Evolutionary conservation across 306 rosid species (phyloP).

Genomic region (Trichosanthes truncata): DNA sequence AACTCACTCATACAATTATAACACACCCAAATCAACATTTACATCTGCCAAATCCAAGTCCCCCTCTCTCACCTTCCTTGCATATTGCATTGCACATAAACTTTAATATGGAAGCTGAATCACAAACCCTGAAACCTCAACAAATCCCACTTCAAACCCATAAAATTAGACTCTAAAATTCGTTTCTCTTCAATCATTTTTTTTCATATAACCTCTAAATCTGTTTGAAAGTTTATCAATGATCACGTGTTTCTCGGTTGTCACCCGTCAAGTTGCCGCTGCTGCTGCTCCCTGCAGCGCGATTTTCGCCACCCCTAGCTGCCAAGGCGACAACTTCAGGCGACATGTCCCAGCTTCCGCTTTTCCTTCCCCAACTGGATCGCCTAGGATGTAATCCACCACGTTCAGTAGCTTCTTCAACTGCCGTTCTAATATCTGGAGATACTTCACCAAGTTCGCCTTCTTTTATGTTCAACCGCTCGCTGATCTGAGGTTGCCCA

Average conservation of each 20-base stretch:
- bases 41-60: slow-evolving; percentile 32
- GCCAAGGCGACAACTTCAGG: slow-evolving; percentile 95
- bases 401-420: slow-evolving; percentile 54
- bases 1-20: slow-evolving; percentile 45
- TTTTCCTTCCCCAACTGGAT: slow-evolving; percentile 98
- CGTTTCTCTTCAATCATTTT: not conserved
- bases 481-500: slow-evolving; percentile 45
- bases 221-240: not conserved
- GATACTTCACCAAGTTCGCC: slow-evolving; percentile 65
- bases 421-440: slow-evolving; percentile 65
- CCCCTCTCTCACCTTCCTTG: not conserved
- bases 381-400: slow-evolving; percentile 75
- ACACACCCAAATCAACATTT: slow-evolving; percentile 43
- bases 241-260: slow-evolving; percentile 20
- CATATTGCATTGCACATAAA: slow-evolving; percentile 33
- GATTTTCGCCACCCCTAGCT: slow-evolving; percentile 76
- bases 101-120: slow-evolving; percentile 26
- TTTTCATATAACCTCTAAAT: slow-evolving; percentile 1
- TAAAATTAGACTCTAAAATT: slow-evolving; percentile 10
- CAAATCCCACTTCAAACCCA: slow-evolving; percentile 12
- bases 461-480: slow-evolving; percentile 59
- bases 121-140: slow-evolving; percentile 15
- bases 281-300: slow-evolving; percentile 49
- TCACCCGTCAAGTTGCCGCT: slow-evolving; percentile 24
- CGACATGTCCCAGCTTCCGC: slow-evolving; percentile 99